Evolutionary conservation across 176 grass and related monocot species (phyloP), one percentile per base, ranked within the genome.

Genomic region (Triticum monococcum): DNA sequence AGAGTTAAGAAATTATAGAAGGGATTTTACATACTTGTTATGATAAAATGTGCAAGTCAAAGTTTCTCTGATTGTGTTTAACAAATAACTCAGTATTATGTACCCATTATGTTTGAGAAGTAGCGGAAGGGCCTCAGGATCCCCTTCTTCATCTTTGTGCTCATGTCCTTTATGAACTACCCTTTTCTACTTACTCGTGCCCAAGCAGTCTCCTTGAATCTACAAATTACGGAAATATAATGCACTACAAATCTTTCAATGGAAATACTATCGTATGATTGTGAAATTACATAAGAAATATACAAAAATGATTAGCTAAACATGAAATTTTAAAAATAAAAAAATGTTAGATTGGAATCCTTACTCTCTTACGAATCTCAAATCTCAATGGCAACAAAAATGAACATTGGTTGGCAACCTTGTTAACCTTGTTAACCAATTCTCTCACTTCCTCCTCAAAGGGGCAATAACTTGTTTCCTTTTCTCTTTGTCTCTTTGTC

Each of bases 61-160:
- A 57, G 24, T 22, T 9, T 68, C 8, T 45, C 43, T 75, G 22
- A 66, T 7, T 20, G 4, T 25, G 5, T 33, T 26, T 4, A 18
- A 23, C 26, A 23, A 68, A 68, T 17, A 73, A 52, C 5, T 5
- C 22, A 33, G 50, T 26, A 2, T 14, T 37, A 32, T 61, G 11
- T 94, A 97, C 94, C 94, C 63, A 97, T 94, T 76, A 97, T 97
- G 75, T 97, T 91, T 30, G 94, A 90, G 79, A 97, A 88, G 77
- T 92, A 97, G 72, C 92, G 91, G 50, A 97, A 78, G 11, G 94
- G 94, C 82, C 64, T 90, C 52, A 97, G 74, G 70, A 97, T 89
- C 12, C 85, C 87, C 85, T 94, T 94, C 94, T 97, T 97, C 94
- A 97, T 81, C 85, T 89, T 89, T 24, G 91, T 85, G 71, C 88